Conservation (phyloP, 768 basidiomycete species). For the Mycena galopus region DNA sequence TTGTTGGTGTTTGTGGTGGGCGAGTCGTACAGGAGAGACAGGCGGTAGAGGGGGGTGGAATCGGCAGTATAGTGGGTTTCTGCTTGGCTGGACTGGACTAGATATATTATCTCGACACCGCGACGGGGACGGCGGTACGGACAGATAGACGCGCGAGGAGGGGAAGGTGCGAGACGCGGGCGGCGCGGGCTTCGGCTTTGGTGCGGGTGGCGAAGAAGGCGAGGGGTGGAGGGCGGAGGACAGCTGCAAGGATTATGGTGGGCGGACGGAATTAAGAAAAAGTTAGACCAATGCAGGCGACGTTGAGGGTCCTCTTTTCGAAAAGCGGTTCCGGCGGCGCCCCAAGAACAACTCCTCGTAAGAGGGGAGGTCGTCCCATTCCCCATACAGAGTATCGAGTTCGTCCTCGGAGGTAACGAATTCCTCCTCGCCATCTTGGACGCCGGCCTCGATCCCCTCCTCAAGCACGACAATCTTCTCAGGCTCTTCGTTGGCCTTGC, state of each 20-base stretch:
- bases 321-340: conserved; percentile 7
- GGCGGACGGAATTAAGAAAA: not conserved
- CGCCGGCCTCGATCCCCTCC: not conserved
- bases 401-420: too few species aligned
- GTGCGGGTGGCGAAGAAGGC: not conserved
- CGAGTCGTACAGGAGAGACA: not conserved
- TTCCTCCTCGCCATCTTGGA: too few species aligned
- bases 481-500: not conserved
- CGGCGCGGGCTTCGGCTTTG: not conserved
- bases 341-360: conserved; percentile 1
- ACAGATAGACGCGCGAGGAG: not conserved
- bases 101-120: not conserved
- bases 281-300: not conserved
- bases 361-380: not conserved
- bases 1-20: not conserved
- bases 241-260: not conserved
- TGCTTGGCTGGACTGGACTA: not conserved
- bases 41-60: not conserved
- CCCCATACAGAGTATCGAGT: not conserved
- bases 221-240: not conserved
- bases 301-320: not conserved
- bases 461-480: not conserved
- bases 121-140: not conserved
- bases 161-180: not conserved
- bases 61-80: not conserved